Evolutionary conservation across 2,329 filamentous ascomycete species (phyloP).

Genomic region (Cladophialophora immunda): DNA sequence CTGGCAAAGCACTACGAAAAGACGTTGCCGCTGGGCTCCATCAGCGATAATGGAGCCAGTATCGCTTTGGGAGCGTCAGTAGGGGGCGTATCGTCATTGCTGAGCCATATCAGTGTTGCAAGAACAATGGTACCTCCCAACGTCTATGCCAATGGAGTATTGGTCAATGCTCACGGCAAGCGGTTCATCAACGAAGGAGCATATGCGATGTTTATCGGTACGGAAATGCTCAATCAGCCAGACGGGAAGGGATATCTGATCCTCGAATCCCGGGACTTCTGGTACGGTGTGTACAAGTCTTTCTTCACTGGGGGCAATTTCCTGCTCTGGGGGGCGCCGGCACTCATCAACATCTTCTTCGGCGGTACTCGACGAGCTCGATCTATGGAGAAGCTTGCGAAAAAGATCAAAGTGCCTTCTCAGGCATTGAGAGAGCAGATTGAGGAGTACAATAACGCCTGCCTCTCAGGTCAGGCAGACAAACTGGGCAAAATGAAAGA

Average conservation of each 20-base stretch:
- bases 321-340: conserved; percentile 2
- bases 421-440: conserved; percentile 10
- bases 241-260: conserved; percentile 10
- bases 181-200: conserved; percentile 10
- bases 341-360: conserved; percentile 6
- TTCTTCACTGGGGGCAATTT: conserved; percentile 1
- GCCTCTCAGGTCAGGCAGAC: conserved; percentile 2
- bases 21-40: conserved; percentile 6
- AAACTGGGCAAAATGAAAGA: conserved; percentile 6
- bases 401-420: conserved; percentile 5
- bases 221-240: conserved; percentile 7
- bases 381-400: conserved; percentile 13
- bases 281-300: conserved; percentile 11
- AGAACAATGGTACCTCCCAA: conserved; percentile 5
- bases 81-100: not conserved
- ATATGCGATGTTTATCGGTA: conserved; percentile 9
- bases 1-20: conserved; percentile 8
- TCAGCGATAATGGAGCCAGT: not conserved
- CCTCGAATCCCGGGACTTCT: conserved; percentile 7
- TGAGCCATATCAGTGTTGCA: conserved; percentile 8
- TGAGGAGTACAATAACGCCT: not conserved
- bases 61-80: conserved; percentile 4
- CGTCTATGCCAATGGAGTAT: conserved; percentile 8
- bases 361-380: conserved; percentile 11
- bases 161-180: conserved; percentile 7